Evolutionary conservation across 345 rosid genomes (phyloP), one percentile per base, ranked within the genome.

Genomic region (Euphorbia pulcherrima): DNA sequence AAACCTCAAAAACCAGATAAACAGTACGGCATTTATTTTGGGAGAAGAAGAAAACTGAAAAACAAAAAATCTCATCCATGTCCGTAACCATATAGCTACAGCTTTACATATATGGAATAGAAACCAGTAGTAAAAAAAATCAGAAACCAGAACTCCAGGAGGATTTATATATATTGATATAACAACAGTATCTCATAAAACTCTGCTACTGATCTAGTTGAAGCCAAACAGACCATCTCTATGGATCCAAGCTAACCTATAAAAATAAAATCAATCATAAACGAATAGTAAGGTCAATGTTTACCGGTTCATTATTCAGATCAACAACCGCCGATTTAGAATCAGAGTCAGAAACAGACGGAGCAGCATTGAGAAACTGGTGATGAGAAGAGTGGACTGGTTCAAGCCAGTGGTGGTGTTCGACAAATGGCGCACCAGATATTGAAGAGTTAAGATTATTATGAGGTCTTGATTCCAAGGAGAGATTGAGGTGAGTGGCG

Each of bases 401-500:
- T 4, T 74, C 70, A 17, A 57, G 67, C 62, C 78, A 71, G 17
- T 18, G 41, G n/a, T 55, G 26, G 28, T 46, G 55, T 9, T 72
- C 70, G 8, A 68, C 52, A 64, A 55, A 60, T 10, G 77, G 51
- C 12, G 61, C 60, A 21, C 20, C 67, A 2, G 65, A 56, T 13
- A n/a, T n/a, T n/a, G 58, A 23, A 14, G 39, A 37, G 13, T 20
- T 24, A 8, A 7, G 14, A 10, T 65, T 24, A 12, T 21, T 40
- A 6, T n/a, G n/a, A n/a, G n/a, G n/a, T n/a, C n/a, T n/a, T 48
- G 20, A 21, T 59, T n/a, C 40, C 69, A 60, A 50, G n/a, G 72
- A 64, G 68, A 74, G 65, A 80, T 81, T 84, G 33, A 90, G 77
- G 12, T 92, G 87, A 65, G 89, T 83, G 4, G 97, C 96, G n/a